A percentile compares a stretch with the other conserved stretches of the same genome.
These are phyloP conservation scores for Cardiospermum halicacabum DNA, from an alignment of 345 rosid species.

Conservation along the genomic window DNA sequence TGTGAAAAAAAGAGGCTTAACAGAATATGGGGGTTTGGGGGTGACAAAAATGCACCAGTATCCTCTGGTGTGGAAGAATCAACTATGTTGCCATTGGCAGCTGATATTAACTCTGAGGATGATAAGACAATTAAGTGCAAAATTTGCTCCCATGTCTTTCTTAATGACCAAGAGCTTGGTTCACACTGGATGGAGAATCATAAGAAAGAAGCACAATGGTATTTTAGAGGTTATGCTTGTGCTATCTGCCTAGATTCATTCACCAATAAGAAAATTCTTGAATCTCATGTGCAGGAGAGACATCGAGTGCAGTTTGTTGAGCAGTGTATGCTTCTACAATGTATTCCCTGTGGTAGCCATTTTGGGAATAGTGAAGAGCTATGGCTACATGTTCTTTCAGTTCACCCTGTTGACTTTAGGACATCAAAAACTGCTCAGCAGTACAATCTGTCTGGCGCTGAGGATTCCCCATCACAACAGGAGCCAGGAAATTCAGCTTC, in stretches of 20 bases:
- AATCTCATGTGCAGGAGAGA: slow-evolving; percentile 88
- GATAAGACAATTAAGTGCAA: slow-evolving; percentile 52
- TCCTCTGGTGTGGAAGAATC: slow-evolving; percentile 37
- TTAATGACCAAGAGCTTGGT: slow-evolving; percentile 48
- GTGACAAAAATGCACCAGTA: slow-evolving; percentile 33
- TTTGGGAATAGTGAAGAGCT: slow-evolving; percentile 83
- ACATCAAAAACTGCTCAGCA: slow-evolving; percentile 35
- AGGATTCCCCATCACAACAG: slow-evolving; percentile 34
- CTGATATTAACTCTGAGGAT: slow-evolving; percentile 32
- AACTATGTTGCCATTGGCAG: slow-evolving; percentile 35
- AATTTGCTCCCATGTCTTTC: slow-evolving; percentile 53
- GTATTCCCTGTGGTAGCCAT: slow-evolving; percentile 89
- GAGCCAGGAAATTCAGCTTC: slow-evolving; percentile 34
- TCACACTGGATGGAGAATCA: slow-evolving; percentile 70
- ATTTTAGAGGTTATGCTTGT: slow-evolving; percentile 82
- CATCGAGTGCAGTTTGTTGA: slow-evolving; percentile 89
- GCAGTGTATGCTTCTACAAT: slow-evolving; percentile 94
- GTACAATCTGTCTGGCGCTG: slow-evolving; percentile 17
- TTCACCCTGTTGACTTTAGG: slow-evolving; percentile 59
- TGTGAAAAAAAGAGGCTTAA: slow-evolving; percentile 70
- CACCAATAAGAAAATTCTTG: slow-evolving; percentile 64
- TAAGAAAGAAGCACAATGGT: slow-evolving; percentile 76
- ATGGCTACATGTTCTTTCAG: slow-evolving; percentile 69
- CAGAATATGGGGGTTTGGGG: slow-evolving; percentile 67
- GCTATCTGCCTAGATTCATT: slow-evolving; percentile 96